These are phyloP conservation scores for Solanum corneliomulleri DNA, from an alignment of 257 asterid genomes.

Conservation along the genomic window DNA sequence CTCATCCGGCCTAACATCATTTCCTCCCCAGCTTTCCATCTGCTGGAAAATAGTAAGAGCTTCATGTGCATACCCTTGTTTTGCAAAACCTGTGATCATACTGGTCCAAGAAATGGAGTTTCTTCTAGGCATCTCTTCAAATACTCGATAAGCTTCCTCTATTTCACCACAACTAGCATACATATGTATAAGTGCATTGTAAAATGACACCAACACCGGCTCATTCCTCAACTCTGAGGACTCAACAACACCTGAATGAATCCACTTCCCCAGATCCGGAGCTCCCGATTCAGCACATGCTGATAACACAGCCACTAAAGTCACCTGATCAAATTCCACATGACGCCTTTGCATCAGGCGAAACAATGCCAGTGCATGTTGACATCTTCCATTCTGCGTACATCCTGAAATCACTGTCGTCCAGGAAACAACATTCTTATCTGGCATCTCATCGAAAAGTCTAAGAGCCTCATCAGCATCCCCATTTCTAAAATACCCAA, in stretches of 20 bases:
- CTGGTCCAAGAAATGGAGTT: constrained; percentile 67
- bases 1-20: constrained; percentile 37
- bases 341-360: constrained; percentile 24
- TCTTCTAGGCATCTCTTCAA: constrained; percentile 33
- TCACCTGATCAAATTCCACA: constrained; percentile 61
- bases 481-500: constrained; percentile 38
- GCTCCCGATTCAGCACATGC: constrained; percentile 74
- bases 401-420: constrained; percentile 72
- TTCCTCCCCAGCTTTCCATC: constrained; percentile 32
- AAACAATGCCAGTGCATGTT: constrained; percentile 45
- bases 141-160: constrained; percentile 39
- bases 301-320: constrained; percentile 51
- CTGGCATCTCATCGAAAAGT: constrained; percentile 49
- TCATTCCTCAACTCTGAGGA: constrained; percentile 6
- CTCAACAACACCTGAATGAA: constrained; percentile 37
- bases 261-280: constrained; percentile 51
- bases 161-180: constrained; percentile 78
- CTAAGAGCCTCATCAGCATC: constrained; percentile 33
- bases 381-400: constrained; percentile 46
- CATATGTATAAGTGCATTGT: constrained; percentile 71
- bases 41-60: constrained; percentile 45
- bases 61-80: constrained; percentile 56
- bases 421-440: constrained; percentile 70
- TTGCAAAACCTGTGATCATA: constrained; percentile 65
- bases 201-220: constrained; percentile 27